Evolutionary conservation across 495 filamentous ascomycete species (phyloP), one percentile per base, ranked within the genome.

Genomic region (Xylaria bambusicola): DNA sequence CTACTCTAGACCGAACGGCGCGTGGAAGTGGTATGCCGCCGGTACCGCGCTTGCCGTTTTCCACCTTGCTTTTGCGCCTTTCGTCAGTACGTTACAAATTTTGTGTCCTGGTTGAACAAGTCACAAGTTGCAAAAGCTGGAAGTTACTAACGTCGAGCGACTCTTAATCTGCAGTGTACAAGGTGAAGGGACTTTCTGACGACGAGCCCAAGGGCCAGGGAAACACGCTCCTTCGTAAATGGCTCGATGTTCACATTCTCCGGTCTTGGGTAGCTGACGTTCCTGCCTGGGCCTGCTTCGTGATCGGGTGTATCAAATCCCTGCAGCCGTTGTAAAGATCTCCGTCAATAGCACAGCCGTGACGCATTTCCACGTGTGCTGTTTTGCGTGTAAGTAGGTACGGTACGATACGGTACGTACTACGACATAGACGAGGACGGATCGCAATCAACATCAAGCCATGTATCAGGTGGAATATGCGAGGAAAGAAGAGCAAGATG

Each of bases 211-310:
- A 60, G 21, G 65, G 60, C 2, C 41, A 17, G 1, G 65, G 40
- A 2, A 54, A 36, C 2, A 38, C 58, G 26, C 53, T 23, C 3
- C 46, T 68, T n/a, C 62, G 59, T 29, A 33, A 54, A 18, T 70
- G 67, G 67, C 31, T 70, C 15, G 24, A 59, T 38, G 61, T 68
- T 18, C 67, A 70, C 36, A 38, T 57, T 18, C 49, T 62, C 5
- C 52, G 67, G 41, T 67, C 62, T 8, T 66, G 60, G 2, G 1
- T 62, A n/a, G 52, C 58, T 0, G 67, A 70, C 38, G 47, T 70
- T 26, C 65, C 65, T 2, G 55, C 65, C 13, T 70, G 67, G 67
- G 42, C 62, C n/a, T 70, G 60, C 45, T 70, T 70, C 46, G 36
- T 66, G 9, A 21, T 67, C n/a, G 67, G 62, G 23, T 56, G 54